Evolutionary conservation across 2,329 filamentous ascomycete species (phyloP), one percentile per base, ranked within the genome.

Genomic region (Zasmidium citrigriseum): DNA sequence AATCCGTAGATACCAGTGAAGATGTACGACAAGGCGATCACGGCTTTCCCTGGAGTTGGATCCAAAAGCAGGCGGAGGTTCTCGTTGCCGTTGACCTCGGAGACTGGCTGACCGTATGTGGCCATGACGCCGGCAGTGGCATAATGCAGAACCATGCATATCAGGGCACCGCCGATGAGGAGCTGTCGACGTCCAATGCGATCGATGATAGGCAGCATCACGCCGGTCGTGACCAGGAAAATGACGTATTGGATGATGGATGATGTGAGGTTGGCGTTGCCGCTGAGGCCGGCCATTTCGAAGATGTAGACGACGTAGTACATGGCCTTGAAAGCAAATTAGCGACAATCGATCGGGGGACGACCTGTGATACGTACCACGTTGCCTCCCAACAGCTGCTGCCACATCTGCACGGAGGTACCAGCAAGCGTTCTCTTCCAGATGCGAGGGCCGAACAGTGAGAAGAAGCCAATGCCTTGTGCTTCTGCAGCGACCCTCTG

Each of bases 1-100:
- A 86, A 76, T 2, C 83, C 82, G 66, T 88, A 88, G 59, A 85
- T 78, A 61, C 86, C 79, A 64, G 87, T 83, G 61, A 88, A 80
- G 22, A 88, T 79, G 69, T 87, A 88, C 46, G 81, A 83, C 63
- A 87, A 86, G 14, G 83, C 83, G 63, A 89, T 88, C 48, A 89
- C 82, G 1, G 81, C 82, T 67, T 87, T 81, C 20, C 85, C 82
- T 16, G 83, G 78, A 1, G 83, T 0, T 66, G 72, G 2, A 86
- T 81, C 50, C 73, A 68, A 63, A 4, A 41, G 7, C 14, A 86
- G 81, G 52, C 80, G 72, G 18, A 85, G 78, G 64, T 83, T 85
- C 12, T 67, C 61, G 58, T 82, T 76, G 25, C 76, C 76, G 18
- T 21, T 21, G 2, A 52, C 50, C 27, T 45, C 38, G 2, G 34